A percentile compares a stretch with the other conserved stretches of the same genome.
Evolutionary conservation across 768 basidiomycete genomes (phyloP).

Genomic region (Lanmaoa rubissima): DNA sequence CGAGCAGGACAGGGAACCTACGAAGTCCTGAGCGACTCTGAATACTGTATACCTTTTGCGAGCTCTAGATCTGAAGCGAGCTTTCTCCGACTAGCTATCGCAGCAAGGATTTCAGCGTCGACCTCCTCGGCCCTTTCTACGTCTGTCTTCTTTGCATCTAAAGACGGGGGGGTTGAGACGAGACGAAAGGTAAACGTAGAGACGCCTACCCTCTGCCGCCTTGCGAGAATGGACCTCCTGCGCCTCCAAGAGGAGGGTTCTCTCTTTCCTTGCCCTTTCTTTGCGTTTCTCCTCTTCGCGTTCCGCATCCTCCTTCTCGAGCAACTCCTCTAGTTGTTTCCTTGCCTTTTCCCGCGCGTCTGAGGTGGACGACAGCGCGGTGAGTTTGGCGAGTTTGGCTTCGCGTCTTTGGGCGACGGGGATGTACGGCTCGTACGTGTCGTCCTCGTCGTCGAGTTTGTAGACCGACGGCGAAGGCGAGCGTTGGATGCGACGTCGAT

Average conservation of each 20-base stretch:
- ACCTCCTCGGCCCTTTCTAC: conserved; percentile 83
- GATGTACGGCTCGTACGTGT: conserved; percentile 80
- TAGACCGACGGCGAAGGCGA: conserved; percentile 59
- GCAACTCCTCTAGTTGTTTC: conserved; percentile 53
- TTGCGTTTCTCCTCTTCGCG: conserved; percentile 73
- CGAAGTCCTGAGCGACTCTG: conserved; percentile 82
- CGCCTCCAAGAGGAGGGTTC: conserved; percentile 88
- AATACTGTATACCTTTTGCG: conserved; percentile 90
- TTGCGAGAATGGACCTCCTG: conserved; percentile 90
- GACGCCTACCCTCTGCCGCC: conserved; percentile 68
- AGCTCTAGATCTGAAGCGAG: conserved; percentile 91
- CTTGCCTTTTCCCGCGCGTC: conserved; percentile 48
- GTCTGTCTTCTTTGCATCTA: conserved; percentile 85
- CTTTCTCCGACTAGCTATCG: conserved; percentile 87
- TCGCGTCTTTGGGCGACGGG: conserved; percentile 83
- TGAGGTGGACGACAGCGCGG: conserved; percentile 51
- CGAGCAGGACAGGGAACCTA: conserved; percentile 34
- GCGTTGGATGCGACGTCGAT: conserved; percentile 52
- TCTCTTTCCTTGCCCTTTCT: conserved; percentile 78
- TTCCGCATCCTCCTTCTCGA: conserved; percentile 66
- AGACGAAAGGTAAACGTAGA: not conserved
- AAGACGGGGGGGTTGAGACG: conserved; percentile 12
- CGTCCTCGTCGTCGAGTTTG: conserved; percentile 59
- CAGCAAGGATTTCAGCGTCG: conserved; percentile 88
- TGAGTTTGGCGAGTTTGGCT: conserved; percentile 74